Base-by-base conservation (phyloP, 108 stramenopile species). In the Pseudonitzschia pungens region DNA sequence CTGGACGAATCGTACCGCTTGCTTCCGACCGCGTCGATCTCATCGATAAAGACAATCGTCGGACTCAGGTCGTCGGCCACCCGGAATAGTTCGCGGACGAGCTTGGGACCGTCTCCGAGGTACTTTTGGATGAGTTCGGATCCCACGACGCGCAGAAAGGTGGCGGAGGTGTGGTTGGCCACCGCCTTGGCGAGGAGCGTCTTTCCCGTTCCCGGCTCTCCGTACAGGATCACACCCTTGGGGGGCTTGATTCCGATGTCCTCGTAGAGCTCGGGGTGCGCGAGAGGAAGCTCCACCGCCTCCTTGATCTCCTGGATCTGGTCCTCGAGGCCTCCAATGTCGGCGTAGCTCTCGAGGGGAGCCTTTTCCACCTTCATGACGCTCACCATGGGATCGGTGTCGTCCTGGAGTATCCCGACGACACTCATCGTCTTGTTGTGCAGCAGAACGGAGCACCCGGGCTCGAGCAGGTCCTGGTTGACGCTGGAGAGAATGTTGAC, bases 301-400 rank as follows among this genome's bases (percentile, higher is more conserved):
- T 99, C 99, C 80, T 99, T 99, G 83, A 99, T 99, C 83, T 99
- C 99, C 80, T 99, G 98, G 78, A 99, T 99, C 85, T 99, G 99
- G 43, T 88, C 89, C 84, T 99, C 97, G 40, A 99, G 76, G 4
- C 99, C 99, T 27, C 99, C 98, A 80, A 99, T 98, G 69, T 99
- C 99, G 27, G 97, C 98, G 73, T 99, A 99, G 51, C 91, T 90
- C 75, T 99, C 99, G 27, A 96, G 73, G 16, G 99, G 99, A 2
- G 98, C 98, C 86, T 99, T 98, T 69, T 99, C 99, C 10, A 99
- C 99, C 90, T 99, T 99, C 99, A 99, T 99, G 59, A 98, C 97
- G 14, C 84, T 81, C 14, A 99, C 99, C 94, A 98, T 96, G 42
- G 99, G 97, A 81, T 99, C 99, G 0, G 95, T 84, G 71, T 99